These are phyloP conservation scores for Tagetes patula DNA, from an alignment of 129 eudicot genomes.

Conservation along the genomic window DNA sequence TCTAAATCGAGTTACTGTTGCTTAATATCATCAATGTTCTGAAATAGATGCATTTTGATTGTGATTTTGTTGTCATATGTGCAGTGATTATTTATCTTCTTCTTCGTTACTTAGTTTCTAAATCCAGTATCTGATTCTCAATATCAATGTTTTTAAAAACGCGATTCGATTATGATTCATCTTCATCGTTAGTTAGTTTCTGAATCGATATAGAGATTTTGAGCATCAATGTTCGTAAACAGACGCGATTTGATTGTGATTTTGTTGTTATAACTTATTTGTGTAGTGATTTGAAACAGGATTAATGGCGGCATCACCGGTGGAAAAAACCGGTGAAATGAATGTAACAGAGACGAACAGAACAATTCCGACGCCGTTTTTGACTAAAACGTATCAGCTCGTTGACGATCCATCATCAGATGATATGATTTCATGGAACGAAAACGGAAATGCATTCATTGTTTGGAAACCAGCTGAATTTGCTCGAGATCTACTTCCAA, in stretches of 20 bases:
- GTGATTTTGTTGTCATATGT: too few species aligned
- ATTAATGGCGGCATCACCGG: conserved; percentile 37
- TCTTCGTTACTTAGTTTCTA: too few species aligned
- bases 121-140: too few species aligned
- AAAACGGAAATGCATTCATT: conserved; percentile 56
- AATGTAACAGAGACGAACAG: conserved; percentile 39
- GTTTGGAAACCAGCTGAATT: conserved; percentile 81
- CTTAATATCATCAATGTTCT: too few species aligned
- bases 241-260: not conserved
- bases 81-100: too few species aligned
- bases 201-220: not conserved
- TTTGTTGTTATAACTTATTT: not conserved
- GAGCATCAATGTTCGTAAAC: not conserved
- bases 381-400: conserved; percentile 67
- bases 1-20: too few species aligned
- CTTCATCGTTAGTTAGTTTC: too few species aligned
- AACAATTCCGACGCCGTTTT: conserved; percentile 74
- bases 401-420: conserved; percentile 62
- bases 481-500: conserved; percentile 63
- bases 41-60: too few species aligned
- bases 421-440: conserved; percentile 69
- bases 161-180: too few species aligned
- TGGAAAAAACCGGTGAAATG: conserved; percentile 45
- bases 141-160: too few species aligned
- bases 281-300: conserved; percentile 17